These are phyloP conservation scores for Fraxinus baroniana DNA, from an alignment of 305 asterid genomes.

Conservation along the genomic window DNA sequence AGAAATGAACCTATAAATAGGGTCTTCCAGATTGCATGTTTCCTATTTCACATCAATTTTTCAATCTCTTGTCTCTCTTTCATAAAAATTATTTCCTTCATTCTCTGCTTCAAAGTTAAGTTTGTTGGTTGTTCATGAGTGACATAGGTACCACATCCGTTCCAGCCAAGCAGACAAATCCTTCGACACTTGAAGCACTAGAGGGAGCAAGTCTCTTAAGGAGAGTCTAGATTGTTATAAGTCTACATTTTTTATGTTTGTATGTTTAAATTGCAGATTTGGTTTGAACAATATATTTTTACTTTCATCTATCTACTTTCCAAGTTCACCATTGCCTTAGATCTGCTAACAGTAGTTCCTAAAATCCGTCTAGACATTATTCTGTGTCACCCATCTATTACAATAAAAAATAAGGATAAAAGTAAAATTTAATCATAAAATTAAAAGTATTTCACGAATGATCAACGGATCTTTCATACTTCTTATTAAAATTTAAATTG, in stretches of 20 bases:
- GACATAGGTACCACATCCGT: background rate
- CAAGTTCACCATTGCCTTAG: background rate
- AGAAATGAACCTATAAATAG: background rate
- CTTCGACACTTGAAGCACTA: background rate
- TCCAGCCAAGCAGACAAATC: background rate
- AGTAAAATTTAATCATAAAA: background rate
- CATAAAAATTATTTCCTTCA: background rate
- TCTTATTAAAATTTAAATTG: background rate
- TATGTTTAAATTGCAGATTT: background rate
- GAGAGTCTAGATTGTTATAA: background rate
- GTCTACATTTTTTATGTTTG: background rate
- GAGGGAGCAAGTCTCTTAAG: background rate
- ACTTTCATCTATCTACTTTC: background rate
- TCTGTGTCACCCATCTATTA: background rate
- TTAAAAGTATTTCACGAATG: background rate
- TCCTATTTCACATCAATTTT: background rate
- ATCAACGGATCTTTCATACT: background rate
- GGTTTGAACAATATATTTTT: background rate
- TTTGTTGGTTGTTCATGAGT: background rate
- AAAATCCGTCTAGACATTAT: background rate
- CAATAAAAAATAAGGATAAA: background rate
- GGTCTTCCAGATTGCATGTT: background rate
- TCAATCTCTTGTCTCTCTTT: background rate
- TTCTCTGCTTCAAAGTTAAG: background rate
- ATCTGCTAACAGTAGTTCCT: background rate